Conservation (phyloP, 129 eudicot species). For the Chrysanthemum seticuspe region DNA sequence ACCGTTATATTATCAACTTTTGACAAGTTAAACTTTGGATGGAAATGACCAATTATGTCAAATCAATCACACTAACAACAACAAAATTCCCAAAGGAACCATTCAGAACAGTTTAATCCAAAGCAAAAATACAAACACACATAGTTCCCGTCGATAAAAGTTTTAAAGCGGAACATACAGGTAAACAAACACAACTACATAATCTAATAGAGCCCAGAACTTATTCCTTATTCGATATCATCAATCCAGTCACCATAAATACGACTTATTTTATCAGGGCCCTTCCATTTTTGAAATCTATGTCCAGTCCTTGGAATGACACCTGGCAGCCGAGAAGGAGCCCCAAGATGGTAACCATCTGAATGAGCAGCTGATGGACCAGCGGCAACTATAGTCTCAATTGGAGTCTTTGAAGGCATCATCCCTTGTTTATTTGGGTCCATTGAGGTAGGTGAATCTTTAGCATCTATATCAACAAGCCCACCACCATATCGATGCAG, state of each 20-base stretch:
- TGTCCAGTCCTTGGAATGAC: slow-evolving; percentile 62
- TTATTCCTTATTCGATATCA: slow-evolving; percentile 61
- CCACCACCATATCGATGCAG: slow-evolving; percentile 87
- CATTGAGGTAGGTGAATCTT: slow-evolving; percentile 56
- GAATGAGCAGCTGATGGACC: slow-evolving; percentile 48
- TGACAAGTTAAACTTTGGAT: neutral
- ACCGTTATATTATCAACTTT: neutral
- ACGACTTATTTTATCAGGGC: slow-evolving; percentile 94
- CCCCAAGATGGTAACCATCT: slow-evolving; percentile 70
- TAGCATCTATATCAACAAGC: slow-evolving; percentile 62
- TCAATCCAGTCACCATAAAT: slow-evolving; percentile 99
- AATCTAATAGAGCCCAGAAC: slow-evolving; percentile 3
- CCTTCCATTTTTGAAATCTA: slow-evolving; percentile 88
- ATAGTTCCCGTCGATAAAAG: neutral
- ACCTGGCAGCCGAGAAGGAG: slow-evolving; percentile 58
- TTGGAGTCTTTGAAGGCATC: slow-evolving; percentile 43
- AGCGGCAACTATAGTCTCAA: slow-evolving; percentile 45
- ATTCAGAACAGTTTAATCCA: slow-evolving; percentile 5
- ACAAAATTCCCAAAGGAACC: neutral
- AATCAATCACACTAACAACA: neutral
- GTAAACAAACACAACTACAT: slow-evolving; percentile 1
- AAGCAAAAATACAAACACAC: slow-evolving; percentile 2
- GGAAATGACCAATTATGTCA: neutral
- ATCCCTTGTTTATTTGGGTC: slow-evolving; percentile 65
- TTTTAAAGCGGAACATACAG: slow-evolving; percentile 1